Evolutionary conservation across 805 yeast species (phyloP).

Genomic region (Nakazawaea peltata): DNA sequence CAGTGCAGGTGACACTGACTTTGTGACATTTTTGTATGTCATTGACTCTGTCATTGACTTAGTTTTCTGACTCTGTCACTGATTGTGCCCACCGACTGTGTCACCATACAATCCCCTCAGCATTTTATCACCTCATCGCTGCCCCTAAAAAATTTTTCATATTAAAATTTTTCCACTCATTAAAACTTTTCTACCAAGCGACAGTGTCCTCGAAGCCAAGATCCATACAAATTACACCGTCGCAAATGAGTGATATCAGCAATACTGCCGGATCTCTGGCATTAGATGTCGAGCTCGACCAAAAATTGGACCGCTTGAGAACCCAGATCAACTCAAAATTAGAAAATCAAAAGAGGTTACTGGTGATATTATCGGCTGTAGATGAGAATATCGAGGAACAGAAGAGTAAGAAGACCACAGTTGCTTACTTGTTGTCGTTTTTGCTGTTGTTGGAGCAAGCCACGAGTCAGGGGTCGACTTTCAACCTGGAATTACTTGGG

Average conservation of each 20-base stretch:
- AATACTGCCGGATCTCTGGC: too few relatives aligned
- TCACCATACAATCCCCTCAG: too few relatives aligned
- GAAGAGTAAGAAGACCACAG: slow-evolving; percentile 52
- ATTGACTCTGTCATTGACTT: too few relatives aligned
- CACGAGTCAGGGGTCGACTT: slow-evolving; percentile 38
- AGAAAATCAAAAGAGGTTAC: slow-evolving; percentile 80
- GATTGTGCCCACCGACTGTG: too few relatives aligned
- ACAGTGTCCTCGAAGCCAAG: background rate
- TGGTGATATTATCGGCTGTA: slow-evolving; percentile 77
- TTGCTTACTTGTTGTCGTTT: slow-evolving; percentile 81
- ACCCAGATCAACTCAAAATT: slow-evolving; percentile 69
- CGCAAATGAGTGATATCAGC: too few relatives aligned
- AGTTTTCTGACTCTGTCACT: too few relatives aligned
- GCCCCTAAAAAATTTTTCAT: background rate
- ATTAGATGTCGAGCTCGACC: slow-evolving; percentile 43
- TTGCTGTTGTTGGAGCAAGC: slow-evolving; percentile 76
- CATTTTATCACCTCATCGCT: too few relatives aligned
- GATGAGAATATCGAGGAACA: slow-evolving; percentile 80
- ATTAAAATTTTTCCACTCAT: too few relatives aligned
- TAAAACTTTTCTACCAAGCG: background rate
- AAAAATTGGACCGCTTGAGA: slow-evolving; percentile 60
- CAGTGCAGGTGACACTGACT: too few relatives aligned
- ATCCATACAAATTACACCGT: too few relatives aligned
- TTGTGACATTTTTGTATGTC: too few relatives aligned
- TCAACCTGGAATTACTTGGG: slow-evolving; percentile 59